Conservation (phyloP, 805 yeast species). For the Saccharomycopsis sp. region DNA sequence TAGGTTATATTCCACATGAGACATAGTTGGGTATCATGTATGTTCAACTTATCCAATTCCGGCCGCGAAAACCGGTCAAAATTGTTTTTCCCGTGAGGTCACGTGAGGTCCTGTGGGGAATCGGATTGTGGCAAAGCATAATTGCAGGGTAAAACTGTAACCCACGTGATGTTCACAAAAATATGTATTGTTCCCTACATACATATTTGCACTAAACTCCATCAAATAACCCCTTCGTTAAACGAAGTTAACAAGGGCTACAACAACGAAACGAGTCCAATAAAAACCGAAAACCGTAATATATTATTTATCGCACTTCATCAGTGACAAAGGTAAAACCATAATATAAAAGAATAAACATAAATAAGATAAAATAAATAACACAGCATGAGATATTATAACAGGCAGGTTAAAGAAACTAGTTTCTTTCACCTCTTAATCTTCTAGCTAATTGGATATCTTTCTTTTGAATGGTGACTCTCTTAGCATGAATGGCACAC, state of each 20-base stretch:
- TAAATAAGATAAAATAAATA: conserved; percentile 5
- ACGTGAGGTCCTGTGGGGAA: no score
- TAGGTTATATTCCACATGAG: no score
- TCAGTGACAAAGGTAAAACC: neutral
- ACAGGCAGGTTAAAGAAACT: conserved; percentile 25
- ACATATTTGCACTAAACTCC: neutral
- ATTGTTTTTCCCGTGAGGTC: no score
- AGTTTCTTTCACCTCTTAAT: conserved; percentile 81
- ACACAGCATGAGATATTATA: neutral
- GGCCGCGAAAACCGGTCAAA: no score
- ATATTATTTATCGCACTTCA: neutral
- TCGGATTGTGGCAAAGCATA: no score
- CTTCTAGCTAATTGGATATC: conserved; percentile 88
- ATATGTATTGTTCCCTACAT: neutral
- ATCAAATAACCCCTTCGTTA: no score
- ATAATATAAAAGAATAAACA: neutral
- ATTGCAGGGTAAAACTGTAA: no score
- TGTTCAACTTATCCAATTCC: no score
- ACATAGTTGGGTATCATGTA: no score
- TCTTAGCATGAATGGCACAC: conserved; percentile 89
- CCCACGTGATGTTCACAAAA: no score
- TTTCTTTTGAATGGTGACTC: conserved; percentile 88
- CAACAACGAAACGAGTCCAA: neutral
- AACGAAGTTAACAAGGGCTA: no score
- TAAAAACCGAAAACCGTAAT: neutral